Base-by-base conservation (phyloP, 2,329 filamentous ascomycete species). In the Pyrenochaeta sp. region DNA sequence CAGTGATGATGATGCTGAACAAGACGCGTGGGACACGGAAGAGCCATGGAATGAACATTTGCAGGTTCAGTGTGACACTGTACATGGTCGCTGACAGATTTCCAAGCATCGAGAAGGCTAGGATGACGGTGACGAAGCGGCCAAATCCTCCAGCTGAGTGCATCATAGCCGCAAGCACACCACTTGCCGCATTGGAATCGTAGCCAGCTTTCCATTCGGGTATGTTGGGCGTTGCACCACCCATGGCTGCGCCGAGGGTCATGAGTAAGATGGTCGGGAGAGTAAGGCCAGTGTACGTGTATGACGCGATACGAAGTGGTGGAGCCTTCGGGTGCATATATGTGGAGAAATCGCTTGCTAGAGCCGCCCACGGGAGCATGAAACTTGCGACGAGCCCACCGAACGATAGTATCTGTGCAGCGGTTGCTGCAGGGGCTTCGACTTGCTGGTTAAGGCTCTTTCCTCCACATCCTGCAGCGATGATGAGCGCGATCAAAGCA, bases 221-320 rank as follows among this genome's bases (percentile, higher is more conserved):
- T 1, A 83, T 77, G 57, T 81, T 84, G 20, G 81, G 77, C 1
- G 85, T 78, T 27, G 85, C 85, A 6, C 85, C 85, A 15, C 82
- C 85, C 37, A 89, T 86, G n/a, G 86, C 86, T 9, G 86, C 84
- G 6, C 87, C 87, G 0, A 89, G 80, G 0, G 79, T 79, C 85
- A 89, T 87, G 45, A 89, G 79, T 0, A 84, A 77, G 32, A 86
- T 77, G 0, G 84, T 84, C 0, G 85, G 85, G 4, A 83, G 60
- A 6, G 79, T 70, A 2, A 87, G 79, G 9, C 87, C 86, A 11
- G 78, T 61, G 65, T 85, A 88, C 1, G 79, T 82, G 64, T 88
- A 88, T 3, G 76, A 51, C 49, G 86, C 86, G 52, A 87, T 75
- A 43, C 75, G 73, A 31, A 67, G 42, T 71, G 79, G 79, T 1